These are phyloP conservation scores for Trichoderma sp. DNA, from an alignment of 2,329 filamentous ascomycete genomes.

Conservation along the genomic window DNA sequence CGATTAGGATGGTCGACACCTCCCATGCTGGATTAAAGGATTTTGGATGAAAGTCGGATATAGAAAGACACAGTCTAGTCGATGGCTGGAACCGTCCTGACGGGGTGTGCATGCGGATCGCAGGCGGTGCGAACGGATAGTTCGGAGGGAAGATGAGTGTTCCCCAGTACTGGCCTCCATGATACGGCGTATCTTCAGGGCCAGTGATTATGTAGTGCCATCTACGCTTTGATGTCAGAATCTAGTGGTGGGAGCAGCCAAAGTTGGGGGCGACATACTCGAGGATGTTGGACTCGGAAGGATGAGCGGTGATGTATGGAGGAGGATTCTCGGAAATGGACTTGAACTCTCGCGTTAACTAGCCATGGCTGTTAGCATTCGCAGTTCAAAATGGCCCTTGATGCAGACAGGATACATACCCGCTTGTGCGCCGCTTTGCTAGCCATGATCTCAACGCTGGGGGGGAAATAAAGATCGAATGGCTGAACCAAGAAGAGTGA, in stretches of 20 bases:
- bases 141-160: conserved; percentile 93
- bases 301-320: conserved; percentile 85
- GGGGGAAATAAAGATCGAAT: neutral
- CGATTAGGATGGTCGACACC: conserved; percentile 93
- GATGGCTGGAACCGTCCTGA: conserved; percentile 93
- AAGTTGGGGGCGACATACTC: conserved; percentile 57
- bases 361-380: neutral
- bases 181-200: conserved; percentile 90
- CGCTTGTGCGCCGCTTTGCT: conserved; percentile 73
- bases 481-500: conserved; percentile 19
- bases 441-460: conserved; percentile 54
- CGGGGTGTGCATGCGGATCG: conserved; percentile 98
- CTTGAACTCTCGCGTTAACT: conserved; percentile 66
- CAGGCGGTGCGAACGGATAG: conserved; percentile 95
- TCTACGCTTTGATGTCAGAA: conserved; percentile 42
- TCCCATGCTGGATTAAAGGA: conserved; percentile 99
- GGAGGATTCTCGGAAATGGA: conserved; percentile 72
- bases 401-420: conserved; percentile 45
- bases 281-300: conserved; percentile 86
- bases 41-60: conserved; percentile 96
- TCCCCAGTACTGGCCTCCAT: conserved; percentile 96
- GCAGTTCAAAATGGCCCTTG: neutral
- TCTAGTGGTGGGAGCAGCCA: neutral
- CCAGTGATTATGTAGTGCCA: conserved; percentile 97
- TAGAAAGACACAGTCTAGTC: conserved; percentile 88